These are phyloP conservation scores for Taxawa tesnikishii DNA, from an alignment of 2,329 filamentous ascomycete genomes.

Conservation along the genomic window DNA sequence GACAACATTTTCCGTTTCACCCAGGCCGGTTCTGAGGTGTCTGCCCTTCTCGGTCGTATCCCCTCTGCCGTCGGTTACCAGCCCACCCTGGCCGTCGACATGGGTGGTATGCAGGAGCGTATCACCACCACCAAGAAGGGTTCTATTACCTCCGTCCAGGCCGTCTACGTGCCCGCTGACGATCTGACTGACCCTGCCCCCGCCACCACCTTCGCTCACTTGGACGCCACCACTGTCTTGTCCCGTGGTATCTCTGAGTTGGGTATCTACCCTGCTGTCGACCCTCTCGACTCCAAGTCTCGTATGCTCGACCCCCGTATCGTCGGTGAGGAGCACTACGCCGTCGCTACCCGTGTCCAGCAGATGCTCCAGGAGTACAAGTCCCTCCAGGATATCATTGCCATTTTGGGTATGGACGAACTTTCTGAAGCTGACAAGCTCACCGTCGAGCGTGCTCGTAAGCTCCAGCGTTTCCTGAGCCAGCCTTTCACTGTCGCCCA, in stretches of 20 bases:
- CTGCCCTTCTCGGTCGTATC: conserved; percentile 97
- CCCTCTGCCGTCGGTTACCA: conserved; percentile 99
- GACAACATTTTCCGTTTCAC: conserved; percentile 99
- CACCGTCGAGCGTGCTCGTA: conserved; percentile 99
- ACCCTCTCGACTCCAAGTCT: conserved; percentile 98
- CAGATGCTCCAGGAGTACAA: conserved; percentile 99
- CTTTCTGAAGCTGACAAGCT: conserved; percentile 98
- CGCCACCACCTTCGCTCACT: conserved; percentile 98
- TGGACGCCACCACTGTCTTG: conserved; percentile 99
- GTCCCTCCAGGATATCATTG: conserved; percentile 97
- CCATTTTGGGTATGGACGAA: conserved; percentile 99
- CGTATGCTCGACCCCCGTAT: conserved; percentile 99
- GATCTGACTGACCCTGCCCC: conserved; percentile 99
- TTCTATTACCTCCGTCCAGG: conserved; percentile 99
- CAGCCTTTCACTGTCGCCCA: conserved; percentile 92
- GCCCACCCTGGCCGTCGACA: conserved; percentile 94
- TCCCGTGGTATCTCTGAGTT: conserved; percentile 99
- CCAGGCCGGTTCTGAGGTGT: conserved; percentile 99
- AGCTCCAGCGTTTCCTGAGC: conserved; percentile 99
- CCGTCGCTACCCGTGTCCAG: conserved; percentile 87
- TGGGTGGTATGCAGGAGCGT: conserved; percentile 99
- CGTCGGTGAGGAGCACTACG: conserved; percentile 95
- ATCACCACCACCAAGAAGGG: conserved; percentile 99
- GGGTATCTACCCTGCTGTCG: conserved; percentile 99
- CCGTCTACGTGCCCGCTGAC: conserved; percentile 99